Evolutionary conservation across 768 basidiomycete genomes (phyloP).

Genomic region (Sarcodon aspratus): DNA sequence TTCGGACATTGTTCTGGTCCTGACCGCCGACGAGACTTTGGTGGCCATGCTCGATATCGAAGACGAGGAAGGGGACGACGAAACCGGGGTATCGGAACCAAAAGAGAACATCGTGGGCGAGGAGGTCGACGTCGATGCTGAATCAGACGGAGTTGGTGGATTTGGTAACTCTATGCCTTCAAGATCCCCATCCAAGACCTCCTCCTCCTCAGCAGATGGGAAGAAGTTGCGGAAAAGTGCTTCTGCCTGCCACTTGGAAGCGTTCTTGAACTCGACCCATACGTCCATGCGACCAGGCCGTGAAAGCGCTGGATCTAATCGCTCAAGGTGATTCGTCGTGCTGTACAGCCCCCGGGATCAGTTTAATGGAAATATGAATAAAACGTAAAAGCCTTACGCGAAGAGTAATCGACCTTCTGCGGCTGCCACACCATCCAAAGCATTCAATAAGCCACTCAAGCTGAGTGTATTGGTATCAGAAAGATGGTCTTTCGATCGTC

Average conservation of each 20-base stretch:
- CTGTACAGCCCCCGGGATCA: constrained; percentile 22
- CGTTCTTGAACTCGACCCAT: constrained; percentile 84
- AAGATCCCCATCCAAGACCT: constrained; percentile 28
- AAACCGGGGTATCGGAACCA: constrained; percentile 27
- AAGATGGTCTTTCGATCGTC: constrained; percentile 42
- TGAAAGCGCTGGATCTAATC: constrained; percentile 83
- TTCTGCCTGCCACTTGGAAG: constrained; percentile 78
- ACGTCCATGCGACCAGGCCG: constrained; percentile 91
- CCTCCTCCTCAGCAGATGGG: constrained; percentile 56
- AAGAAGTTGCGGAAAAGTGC: constrained; percentile 86
- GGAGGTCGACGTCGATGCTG: constrained; percentile 28
- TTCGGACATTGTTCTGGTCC: neutral
- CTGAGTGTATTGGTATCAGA: constrained; percentile 76
- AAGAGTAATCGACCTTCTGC: constrained; percentile 83
- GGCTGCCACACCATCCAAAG: constrained; percentile 78
- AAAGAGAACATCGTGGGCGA: constrained; percentile 36
- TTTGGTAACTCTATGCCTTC: constrained; percentile 33
- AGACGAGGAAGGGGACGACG: constrained; percentile 21
- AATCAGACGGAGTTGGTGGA: constrained; percentile 24
- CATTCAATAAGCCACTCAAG: constrained; percentile 73
- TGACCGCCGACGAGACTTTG: constrained; percentile 4
- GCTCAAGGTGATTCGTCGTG: constrained; percentile 86
- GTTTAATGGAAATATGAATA: neutral
- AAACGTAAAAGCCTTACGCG: constrained; percentile 46
- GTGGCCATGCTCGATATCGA: constrained; percentile 13